Evolutionary conservation across 352 stramenopile species (phyloP), one percentile per base, ranked within the genome.

Genomic region (Pythium folliculosum): DNA sequence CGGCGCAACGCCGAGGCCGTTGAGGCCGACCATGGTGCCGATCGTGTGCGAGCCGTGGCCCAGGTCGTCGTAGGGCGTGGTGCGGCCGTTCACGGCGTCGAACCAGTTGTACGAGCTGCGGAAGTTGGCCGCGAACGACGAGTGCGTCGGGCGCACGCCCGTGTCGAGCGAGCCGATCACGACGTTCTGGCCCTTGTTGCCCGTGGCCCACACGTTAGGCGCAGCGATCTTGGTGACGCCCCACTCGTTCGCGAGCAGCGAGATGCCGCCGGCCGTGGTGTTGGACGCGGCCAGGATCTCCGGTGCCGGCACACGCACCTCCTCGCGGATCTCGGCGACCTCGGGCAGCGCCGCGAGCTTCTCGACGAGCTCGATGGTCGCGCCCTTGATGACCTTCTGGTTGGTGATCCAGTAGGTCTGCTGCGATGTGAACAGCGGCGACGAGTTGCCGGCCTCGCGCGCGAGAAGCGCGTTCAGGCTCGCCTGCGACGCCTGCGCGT

Each of bases 371-470:
- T 49, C 58, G 19, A 59, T n/a, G 27, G 72, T 60, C 10, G 65
- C 69, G 17, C 54, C 52, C 25, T 71, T 38, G 22, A 78, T 66
- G 58, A 58, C 69, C 21, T 71, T 43, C 43, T 72, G 56, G 66
- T 75, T 76, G 19, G 45, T 54, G 47, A 78, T 69, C 72, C 72
- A 78, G n/a, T 67, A 73, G 21, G 45, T 55, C 30, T 65, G 16
- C 14, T 17, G 37, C 37, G 37, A 43, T 13, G 37, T 43, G 37
- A 43, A 43, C 4, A 43, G 37, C 37, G 37, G 37, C 37, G 37
- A 12, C 37, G 10, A 2, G 10, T 2, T 17, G 37, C 10, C 14
- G 10, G 37, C 9, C 37, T 43, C 37, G 10, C 14, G 9, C 1
- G 37, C 37, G 37, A 43, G 37, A 5, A 43, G 37, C 37, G 37